A percentile compares a stretch with the other conserved stretches of the same genome.
Conservation (phyloP, 192 early-diverging fungal genomes). For the Paraglomus brasilianum region DNA sequence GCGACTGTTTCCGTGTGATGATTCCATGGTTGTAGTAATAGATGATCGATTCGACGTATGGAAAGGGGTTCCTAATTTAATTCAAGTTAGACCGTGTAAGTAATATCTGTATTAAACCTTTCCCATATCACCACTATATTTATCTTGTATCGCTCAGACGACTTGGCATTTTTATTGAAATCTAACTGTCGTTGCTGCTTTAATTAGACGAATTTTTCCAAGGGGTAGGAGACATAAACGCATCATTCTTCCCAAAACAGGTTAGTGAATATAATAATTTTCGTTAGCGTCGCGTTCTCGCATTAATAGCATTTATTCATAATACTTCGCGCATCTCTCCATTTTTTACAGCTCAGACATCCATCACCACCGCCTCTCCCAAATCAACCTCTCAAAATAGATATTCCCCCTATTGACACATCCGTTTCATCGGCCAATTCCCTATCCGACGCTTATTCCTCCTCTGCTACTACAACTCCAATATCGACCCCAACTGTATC, state of each 20-base stretch:
- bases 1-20: constrained; percentile 90
- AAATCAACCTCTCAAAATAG: neutral
- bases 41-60: constrained; percentile 98
- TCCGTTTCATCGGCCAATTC: too few species aligned
- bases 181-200: constrained; percentile 9
- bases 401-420: neutral
- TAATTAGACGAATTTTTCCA: constrained; percentile 85
- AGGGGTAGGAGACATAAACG: constrained; percentile 96
- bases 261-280: constrained; percentile 16
- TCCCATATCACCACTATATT: too few species aligned
- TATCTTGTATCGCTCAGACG: neutral
- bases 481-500: constrained; percentile 1
- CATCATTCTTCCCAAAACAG: constrained; percentile 55
- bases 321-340: constrained; percentile 1
- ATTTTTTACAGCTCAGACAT: too few species aligned
- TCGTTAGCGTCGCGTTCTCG: constrained; percentile 30
- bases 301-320: neutral
- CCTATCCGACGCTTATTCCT: too few species aligned
- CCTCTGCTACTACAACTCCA: neutral
- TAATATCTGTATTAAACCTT: neutral
- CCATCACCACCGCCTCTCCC: neutral
- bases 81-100: constrained; percentile 87
- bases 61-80: constrained; percentile 85
- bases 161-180: neutral
- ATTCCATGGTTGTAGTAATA: constrained; percentile 93